Evolutionary conservation across 2,329 filamentous ascomycete genomes (phyloP).

Genomic region (Diaporthe sp.): DNA sequence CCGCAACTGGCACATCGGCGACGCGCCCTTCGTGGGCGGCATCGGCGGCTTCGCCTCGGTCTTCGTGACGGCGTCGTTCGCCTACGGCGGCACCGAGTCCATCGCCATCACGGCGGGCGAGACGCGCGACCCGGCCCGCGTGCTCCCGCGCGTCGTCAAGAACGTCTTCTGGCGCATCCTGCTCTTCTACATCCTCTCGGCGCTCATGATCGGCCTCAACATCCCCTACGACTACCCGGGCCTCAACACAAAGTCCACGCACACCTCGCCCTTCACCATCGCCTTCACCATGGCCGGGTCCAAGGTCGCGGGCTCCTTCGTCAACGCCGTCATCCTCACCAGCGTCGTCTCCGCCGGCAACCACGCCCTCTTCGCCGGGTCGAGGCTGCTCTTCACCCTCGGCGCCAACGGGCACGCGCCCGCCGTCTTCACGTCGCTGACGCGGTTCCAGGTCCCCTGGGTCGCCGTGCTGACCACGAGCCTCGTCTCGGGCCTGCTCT

Average conservation of each 20-base stretch:
- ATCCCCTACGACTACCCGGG: constrained; percentile 68
- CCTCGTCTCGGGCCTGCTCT: constrained; percentile 70
- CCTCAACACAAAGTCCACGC: constrained; percentile 58
- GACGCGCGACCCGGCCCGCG: constrained; percentile 73
- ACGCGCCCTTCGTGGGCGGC: constrained; percentile 74
- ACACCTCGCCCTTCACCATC: constrained; percentile 73
- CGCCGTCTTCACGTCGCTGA: constrained; percentile 63
- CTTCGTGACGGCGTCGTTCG: constrained; percentile 73
- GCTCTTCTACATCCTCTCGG: constrained; percentile 66
- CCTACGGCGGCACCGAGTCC: constrained; percentile 73
- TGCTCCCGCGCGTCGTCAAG: constrained; percentile 73
- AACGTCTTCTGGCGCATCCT: constrained; percentile 76
- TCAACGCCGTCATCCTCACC: constrained; percentile 74
- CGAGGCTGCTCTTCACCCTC: constrained; percentile 69
- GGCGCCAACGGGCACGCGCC: constrained; percentile 71
- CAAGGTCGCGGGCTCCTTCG: constrained; percentile 67
- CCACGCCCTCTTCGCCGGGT: constrained; percentile 70
- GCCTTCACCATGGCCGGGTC: constrained; percentile 73
- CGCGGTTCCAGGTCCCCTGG: constrained; percentile 66
- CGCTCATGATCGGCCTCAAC: constrained; percentile 70
- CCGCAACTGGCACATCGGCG: constrained; percentile 70
- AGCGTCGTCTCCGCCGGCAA: constrained; percentile 72
- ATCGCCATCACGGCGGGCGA: constrained; percentile 78
- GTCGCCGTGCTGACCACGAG: constrained; percentile 68
- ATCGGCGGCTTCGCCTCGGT: constrained; percentile 77